These are phyloP conservation scores for Erysimum cheiranthoides DNA, from an alignment of 345 rosid genomes.

Conservation along the genomic window DNA sequence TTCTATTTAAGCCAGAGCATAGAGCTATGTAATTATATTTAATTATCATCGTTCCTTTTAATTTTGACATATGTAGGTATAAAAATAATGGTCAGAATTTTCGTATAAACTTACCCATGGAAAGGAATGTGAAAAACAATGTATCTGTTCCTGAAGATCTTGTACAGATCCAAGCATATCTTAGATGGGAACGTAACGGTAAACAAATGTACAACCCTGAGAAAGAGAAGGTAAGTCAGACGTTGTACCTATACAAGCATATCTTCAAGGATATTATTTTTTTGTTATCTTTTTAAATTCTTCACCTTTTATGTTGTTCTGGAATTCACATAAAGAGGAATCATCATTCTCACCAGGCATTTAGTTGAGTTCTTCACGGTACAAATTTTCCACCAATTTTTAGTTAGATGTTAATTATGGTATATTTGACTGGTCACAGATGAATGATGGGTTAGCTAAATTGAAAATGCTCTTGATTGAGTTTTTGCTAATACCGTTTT, in stretches of 20 bases:
- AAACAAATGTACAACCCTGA: conserved; percentile 85
- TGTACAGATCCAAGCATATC: conserved; percentile 90
- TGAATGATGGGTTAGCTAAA: conserved; percentile 15
- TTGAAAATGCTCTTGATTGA: conserved; percentile 9
- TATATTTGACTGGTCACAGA: conserved; percentile 16
- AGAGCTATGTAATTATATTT: conserved; percentile 17
- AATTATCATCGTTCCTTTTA: conserved; percentile 27
- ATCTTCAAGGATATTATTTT: conserved; percentile 16
- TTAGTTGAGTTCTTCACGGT: conserved; percentile 26
- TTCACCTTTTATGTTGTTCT: conserved; percentile 30
- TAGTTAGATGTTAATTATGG: conserved; percentile 11
- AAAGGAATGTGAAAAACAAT: conserved; percentile 51
- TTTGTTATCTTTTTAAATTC: conserved; percentile 17
- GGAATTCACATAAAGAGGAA: conserved; percentile 23
- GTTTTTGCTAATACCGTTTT: background rate
- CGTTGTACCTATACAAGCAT: conserved; percentile 20
- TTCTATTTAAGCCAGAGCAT: conserved; percentile 15
- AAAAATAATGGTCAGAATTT: conserved; percentile 88
- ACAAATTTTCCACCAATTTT: conserved; percentile 13
- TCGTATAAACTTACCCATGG: conserved; percentile 67
- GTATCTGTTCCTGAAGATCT: conserved; percentile 89
- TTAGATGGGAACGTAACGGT: conserved; percentile 98
- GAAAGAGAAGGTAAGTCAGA: conserved; percentile 49
- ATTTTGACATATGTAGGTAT: conserved; percentile 60
- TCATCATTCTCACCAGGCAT: conserved; percentile 23